Evolutionary conservation across 2,329 filamentous ascomycete species (phyloP).

Genomic region (Geosmithia flava): DNA sequence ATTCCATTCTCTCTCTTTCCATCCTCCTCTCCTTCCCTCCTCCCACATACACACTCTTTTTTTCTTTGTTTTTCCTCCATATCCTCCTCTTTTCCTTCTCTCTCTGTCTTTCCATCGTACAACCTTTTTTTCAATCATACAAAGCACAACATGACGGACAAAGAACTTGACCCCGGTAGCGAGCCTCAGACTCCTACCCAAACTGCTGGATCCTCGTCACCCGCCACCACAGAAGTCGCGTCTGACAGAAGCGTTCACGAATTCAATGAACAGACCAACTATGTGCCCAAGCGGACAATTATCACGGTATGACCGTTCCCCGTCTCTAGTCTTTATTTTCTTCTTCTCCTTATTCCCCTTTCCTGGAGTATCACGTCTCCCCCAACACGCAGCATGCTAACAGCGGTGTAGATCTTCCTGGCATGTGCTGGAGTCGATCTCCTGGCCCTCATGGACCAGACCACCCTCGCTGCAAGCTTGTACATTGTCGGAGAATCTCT

Average conservation of each 20-base stretch:
- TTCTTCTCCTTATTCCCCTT: not conserved
- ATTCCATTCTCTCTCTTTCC: not conserved
- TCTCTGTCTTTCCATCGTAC: not conserved
- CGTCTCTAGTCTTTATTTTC: not conserved
- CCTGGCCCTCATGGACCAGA: conserved; percentile 44
- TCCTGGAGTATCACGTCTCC: too few relatives aligned
- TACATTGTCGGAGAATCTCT: conserved; percentile 40
- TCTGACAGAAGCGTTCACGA: conserved; percentile 10
- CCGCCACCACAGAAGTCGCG: not conserved
- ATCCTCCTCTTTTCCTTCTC: not conserved
- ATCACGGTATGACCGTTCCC: conserved; percentile 26
- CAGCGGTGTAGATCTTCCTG: conserved; percentile 35
- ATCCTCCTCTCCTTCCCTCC: not conserved
- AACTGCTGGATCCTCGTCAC: not conserved
- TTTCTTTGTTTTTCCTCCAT: not conserved
- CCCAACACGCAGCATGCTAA: conserved; percentile 2
- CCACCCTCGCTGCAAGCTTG: conserved; percentile 40
- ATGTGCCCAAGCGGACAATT: conserved; percentile 35
- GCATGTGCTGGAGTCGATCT: conserved; percentile 43
- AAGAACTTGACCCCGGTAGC: not conserved
- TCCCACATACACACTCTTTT: not conserved
- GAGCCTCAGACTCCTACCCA: not conserved
- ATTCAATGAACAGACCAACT: conserved; percentile 45
- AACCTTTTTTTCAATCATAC: not conserved
- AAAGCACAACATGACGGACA: not conserved